Evolutionary conservation across 177 flowering plant species (phyloP).

Genomic region (Tripterygium wilfordii): DNA sequence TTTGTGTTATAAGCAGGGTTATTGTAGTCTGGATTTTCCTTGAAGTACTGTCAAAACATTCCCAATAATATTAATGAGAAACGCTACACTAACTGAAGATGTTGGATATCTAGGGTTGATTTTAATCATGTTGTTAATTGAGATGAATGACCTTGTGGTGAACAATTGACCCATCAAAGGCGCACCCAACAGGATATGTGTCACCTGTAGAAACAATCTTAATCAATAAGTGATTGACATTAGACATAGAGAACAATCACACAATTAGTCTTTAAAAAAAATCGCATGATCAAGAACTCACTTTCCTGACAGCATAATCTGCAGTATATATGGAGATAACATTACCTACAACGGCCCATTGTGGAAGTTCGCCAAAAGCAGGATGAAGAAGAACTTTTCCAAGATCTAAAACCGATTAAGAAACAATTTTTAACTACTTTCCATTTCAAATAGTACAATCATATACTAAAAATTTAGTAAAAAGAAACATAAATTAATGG

Average conservation of each 20-base stretch:
- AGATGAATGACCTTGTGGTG: conserved; percentile 46
- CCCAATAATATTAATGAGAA: not conserved
- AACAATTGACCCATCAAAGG: conserved; percentile 50
- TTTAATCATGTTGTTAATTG: too few species aligned
- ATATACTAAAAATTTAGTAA: not conserved
- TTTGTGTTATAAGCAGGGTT: conserved; percentile 39
- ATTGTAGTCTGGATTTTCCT: conserved; percentile 35
- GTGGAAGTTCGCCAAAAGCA: conserved; percentile 55
- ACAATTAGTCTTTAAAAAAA: too few species aligned
- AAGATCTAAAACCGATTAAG: conserved; percentile 30
- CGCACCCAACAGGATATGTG: conserved; percentile 53
- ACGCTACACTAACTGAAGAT: too few species aligned
- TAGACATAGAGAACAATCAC: not conserved
- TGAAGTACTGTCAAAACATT: conserved; percentile 29
- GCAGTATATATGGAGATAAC: too few species aligned
- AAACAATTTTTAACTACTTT: not conserved
- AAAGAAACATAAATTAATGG: not conserved
- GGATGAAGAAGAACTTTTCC: conserved; percentile 62
- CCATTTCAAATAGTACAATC: too few species aligned
- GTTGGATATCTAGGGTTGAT: too few species aligned
- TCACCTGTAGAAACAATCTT: conserved; percentile 37
- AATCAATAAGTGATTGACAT: not conserved
- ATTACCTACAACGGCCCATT: conserved; percentile 73
- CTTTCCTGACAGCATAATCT: too few species aligned
- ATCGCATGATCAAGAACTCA: too few species aligned